Conservation (phyloP, 2,329 filamentous ascomycete species). For the Paradendryphiella salina region DNA sequence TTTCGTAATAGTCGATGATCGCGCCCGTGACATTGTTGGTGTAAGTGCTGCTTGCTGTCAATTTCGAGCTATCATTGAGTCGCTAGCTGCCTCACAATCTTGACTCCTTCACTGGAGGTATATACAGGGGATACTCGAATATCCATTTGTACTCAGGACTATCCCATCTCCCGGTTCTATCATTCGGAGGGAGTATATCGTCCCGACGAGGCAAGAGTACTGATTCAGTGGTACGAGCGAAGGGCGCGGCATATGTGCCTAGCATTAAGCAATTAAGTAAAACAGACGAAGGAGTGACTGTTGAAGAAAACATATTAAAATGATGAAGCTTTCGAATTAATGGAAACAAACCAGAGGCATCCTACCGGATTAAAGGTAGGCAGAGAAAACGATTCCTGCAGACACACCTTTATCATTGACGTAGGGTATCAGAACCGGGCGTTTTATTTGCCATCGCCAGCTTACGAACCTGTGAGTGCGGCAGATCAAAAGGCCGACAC, state of each 20-base stretch:
- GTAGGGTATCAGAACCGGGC: slow-evolving; percentile 1
- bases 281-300: slow-evolving; percentile 8
- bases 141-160: slow-evolving; percentile 48
- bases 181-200: slow-evolving; percentile 4
- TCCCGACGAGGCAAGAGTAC: slow-evolving; percentile 5
- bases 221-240: slow-evolving; percentile 3
- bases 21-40: slow-evolving; percentile 43
- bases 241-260: slow-evolving; percentile 6
- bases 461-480: slow-evolving; percentile 1
- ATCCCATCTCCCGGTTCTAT: slow-evolving; percentile 24
- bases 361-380: slow-evolving; percentile 4
- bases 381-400: background rate
- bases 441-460: slow-evolving; percentile 9
- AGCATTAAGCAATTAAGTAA: slow-evolving; percentile 3
- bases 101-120: slow-evolving; percentile 51
- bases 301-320: slow-evolving; percentile 13
- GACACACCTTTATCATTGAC: slow-evolving; percentile 1
- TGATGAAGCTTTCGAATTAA: background rate
- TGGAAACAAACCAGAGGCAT: background rate
- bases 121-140: slow-evolving; percentile 51
- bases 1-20: slow-evolving; percentile 54
- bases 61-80: slow-evolving; percentile 12
- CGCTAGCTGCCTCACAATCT: slow-evolving; percentile 42
- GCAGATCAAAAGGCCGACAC: slow-evolving; percentile 9
- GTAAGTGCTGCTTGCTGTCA: slow-evolving; percentile 34